Evolutionary conservation across 768 basidiomycete genomes (phyloP).

Genomic region (Podaxis rugospora): DNA sequence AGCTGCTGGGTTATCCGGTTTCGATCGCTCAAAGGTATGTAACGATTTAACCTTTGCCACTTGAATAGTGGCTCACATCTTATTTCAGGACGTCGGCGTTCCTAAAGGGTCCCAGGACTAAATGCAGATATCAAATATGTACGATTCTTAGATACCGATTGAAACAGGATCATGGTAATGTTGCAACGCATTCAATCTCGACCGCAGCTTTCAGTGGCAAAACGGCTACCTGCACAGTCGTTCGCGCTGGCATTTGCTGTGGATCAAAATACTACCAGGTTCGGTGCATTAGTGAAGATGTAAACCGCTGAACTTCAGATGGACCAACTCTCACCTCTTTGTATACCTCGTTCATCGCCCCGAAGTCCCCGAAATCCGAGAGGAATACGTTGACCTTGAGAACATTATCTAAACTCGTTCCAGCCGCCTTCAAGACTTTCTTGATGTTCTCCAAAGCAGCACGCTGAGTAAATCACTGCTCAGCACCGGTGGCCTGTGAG

Average conservation of each 20-base stretch:
- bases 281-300: background rate
- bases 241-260: slow-evolving; percentile 12
- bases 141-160: background rate
- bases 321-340: slow-evolving; percentile 7
- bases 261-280: slow-evolving; percentile 13
- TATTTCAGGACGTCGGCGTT: background rate
- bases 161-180: background rate
- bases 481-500: background rate
- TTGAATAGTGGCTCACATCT: background rate
- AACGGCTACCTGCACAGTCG: slow-evolving; percentile 14
- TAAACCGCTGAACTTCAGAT: background rate
- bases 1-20: slow-evolving; percentile 59
- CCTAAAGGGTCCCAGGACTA: background rate
- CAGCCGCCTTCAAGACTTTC: slow-evolving; percentile 14
- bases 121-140: background rate
- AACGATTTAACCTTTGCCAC: background rate
- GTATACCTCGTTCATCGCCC: slow-evolving; percentile 15
- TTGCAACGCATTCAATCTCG: slow-evolving; percentile 15
- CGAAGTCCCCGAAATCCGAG: slow-evolving; percentile 11
- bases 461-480: slow-evolving; percentile 4
- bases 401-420: slow-evolving; percentile 10
- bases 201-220: slow-evolving; percentile 14
- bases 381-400: slow-evolving; percentile 15
- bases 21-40: slow-evolving; percentile 33
- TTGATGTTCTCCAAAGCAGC: slow-evolving; percentile 15